phyloP scores from a whole-genome alignment of 176 grass and related monocot species.

The Metroxylon sagu region DNA sequence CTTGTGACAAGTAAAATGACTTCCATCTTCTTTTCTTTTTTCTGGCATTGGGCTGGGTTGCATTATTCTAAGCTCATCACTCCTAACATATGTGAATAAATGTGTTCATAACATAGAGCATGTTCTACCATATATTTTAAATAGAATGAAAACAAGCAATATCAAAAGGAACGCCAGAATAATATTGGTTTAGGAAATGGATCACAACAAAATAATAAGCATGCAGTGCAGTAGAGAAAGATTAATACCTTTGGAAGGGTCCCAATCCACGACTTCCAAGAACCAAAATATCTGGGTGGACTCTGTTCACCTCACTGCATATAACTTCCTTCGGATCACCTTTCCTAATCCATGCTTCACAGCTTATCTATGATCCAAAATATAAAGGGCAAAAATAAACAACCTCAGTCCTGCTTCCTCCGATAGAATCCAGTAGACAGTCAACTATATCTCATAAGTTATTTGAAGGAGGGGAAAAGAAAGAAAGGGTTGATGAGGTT shows the following conservation, averaged over 20 bases:
- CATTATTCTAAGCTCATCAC: no score
- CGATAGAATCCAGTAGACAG: no score
- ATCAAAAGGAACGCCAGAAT: background rate
- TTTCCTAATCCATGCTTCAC: constrained; percentile 72
- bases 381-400: background rate
- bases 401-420: no score
- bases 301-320: constrained; percentile 70
- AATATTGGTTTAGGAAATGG: background rate
- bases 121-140: background rate
- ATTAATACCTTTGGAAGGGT: constrained; percentile 85
- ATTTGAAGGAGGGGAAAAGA: no score
- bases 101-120: no score
- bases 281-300: constrained; percentile 79
- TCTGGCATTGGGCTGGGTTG: no score
- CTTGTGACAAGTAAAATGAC: no score
- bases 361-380: constrained; percentile 42
- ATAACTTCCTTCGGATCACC: constrained; percentile 92
- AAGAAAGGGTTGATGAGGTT: background rate
- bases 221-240: background rate
- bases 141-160: background rate
- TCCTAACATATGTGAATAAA: no score
- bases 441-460: no score
- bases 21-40: no score
- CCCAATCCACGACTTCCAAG: constrained; percentile 81
- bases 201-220: background rate